Conservation (phyloP, 306 rosid species). For the Inga oerstediana region DNA sequence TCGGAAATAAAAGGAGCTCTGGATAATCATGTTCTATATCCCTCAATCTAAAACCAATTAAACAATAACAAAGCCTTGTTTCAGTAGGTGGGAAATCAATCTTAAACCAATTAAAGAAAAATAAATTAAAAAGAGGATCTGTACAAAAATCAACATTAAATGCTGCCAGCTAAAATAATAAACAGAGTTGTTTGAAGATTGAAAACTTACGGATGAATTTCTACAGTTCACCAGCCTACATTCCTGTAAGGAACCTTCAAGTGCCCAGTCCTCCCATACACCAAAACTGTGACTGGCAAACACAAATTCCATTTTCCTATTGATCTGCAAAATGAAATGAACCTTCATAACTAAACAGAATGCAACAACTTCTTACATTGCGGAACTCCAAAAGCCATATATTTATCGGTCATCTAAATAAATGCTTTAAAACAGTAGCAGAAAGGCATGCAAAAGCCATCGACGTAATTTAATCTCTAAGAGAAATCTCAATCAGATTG, state of each 20-base stretch:
- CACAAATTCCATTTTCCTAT: slow-evolving; percentile 90
- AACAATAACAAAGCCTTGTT: too few relatives aligned
- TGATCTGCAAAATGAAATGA: slow-evolving; percentile 64
- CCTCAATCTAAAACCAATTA: background rate
- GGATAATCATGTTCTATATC: background rate
- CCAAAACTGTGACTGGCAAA: slow-evolving; percentile 99
- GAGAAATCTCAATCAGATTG: slow-evolving; percentile 9
- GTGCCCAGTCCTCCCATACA: slow-evolving; percentile 95
- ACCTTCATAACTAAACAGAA: slow-evolving; percentile 25
- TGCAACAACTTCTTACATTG: slow-evolving; percentile 12
- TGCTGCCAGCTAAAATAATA: background rate
- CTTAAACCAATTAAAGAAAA: background rate
- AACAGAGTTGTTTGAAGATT: slow-evolving; percentile 23
- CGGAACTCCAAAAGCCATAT: background rate
- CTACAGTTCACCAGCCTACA: slow-evolving; percentile 92
- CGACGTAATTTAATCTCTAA: background rate
- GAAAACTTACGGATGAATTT: slow-evolving; percentile 69
- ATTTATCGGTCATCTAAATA: slow-evolving; percentile 19
- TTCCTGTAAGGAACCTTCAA: slow-evolving; percentile 86
- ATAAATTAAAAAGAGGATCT: background rate
- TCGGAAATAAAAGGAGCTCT: background rate
- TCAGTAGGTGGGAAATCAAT: background rate
- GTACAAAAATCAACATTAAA: background rate
- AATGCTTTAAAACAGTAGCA: slow-evolving; percentile 10
- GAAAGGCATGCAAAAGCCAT: slow-evolving; percentile 1